These are phyloP conservation scores for Atalantia buxifolia DNA, from an alignment of 345 rosid genomes.

Conservation along the genomic window DNA sequence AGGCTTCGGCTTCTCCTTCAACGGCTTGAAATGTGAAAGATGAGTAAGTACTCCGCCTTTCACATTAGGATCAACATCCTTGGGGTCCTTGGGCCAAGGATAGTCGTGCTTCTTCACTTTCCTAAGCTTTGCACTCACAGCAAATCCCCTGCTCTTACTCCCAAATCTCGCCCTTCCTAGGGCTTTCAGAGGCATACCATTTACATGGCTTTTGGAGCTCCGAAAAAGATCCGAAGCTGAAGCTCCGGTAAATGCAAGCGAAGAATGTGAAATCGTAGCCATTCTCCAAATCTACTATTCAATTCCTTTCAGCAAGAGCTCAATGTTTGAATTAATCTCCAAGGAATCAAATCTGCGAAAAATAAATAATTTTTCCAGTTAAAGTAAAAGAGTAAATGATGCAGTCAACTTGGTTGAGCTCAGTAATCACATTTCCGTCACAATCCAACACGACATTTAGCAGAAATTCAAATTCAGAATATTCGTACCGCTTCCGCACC, in stretches of 20 bases:
- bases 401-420: neutral
- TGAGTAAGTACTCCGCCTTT: conserved; percentile 82
- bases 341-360: conserved; percentile 1
- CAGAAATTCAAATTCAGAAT: neutral
- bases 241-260: conserved; percentile 43
- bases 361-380: neutral
- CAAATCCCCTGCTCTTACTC: conserved; percentile 25
- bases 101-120: conserved; percentile 86
- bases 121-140: conserved; percentile 56
- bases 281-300: conserved; percentile 27
- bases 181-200: conserved; percentile 54
- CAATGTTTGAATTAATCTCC: conserved; percentile 1
- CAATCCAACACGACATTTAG: conserved; percentile 1
- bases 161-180: conserved; percentile 45
- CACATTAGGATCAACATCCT: conserved; percentile 85
- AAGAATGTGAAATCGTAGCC: conserved; percentile 60
- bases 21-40: conserved; percentile 80
- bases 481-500: neutral
- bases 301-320: conserved; percentile 14
- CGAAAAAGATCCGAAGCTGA: conserved; percentile 78
- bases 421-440: neutral
- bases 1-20: conserved; percentile 66
- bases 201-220: conserved; percentile 53
- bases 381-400: neutral
- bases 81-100: conserved; percentile 67